Conservation (phyloP, 306 rosid species). For the Trifolium pratense region DNA sequence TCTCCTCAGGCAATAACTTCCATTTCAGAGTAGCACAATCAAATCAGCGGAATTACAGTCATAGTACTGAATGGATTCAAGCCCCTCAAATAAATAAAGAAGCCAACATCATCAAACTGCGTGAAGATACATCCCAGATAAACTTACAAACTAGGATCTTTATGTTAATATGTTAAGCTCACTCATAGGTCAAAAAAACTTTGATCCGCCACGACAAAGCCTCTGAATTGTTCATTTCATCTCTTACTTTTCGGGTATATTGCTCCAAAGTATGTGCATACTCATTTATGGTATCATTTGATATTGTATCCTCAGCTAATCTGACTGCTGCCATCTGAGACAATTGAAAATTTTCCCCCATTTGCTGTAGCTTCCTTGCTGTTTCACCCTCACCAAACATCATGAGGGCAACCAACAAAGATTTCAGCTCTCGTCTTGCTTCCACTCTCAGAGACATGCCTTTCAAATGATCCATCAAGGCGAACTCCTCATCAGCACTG, state of each 20-base stretch:
- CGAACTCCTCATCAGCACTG: conserved; percentile 92
- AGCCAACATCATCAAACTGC: conserved; percentile 17
- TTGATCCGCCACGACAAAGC: conserved; percentile 74
- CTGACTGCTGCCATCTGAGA: conserved; percentile 82
- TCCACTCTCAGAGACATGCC: conserved; percentile 77
- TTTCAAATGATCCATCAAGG: conserved; percentile 87
- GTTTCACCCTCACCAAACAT: conserved; percentile 85
- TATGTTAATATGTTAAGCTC: conserved; percentile 12
- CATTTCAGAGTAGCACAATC: not conserved
- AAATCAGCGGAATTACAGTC: conserved; percentile 12
- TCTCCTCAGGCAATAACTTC: not conserved
- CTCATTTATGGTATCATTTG: conserved; percentile 69
- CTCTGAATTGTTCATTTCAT: conserved; percentile 66
- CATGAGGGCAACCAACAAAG: conserved; percentile 72
- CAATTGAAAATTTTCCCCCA: conserved; percentile 79
- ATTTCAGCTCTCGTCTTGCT: conserved; percentile 72
- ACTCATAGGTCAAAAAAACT: conserved; percentile 51
- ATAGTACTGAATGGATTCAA: conserved; percentile 30
- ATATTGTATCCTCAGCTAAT: conserved; percentile 79
- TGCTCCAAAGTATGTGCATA: conserved; percentile 72
- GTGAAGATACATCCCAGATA: conserved; percentile 8
- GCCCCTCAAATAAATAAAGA: conserved; percentile 13
- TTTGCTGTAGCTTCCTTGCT: conserved; percentile 79
- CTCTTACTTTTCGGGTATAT: conserved; percentile 57
- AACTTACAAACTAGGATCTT: not conserved